Evolutionary conservation across 768 basidiomycete species (phyloP), one percentile per base, ranked within the genome.

Genomic region (Boletus pseudopeckii): DNA sequence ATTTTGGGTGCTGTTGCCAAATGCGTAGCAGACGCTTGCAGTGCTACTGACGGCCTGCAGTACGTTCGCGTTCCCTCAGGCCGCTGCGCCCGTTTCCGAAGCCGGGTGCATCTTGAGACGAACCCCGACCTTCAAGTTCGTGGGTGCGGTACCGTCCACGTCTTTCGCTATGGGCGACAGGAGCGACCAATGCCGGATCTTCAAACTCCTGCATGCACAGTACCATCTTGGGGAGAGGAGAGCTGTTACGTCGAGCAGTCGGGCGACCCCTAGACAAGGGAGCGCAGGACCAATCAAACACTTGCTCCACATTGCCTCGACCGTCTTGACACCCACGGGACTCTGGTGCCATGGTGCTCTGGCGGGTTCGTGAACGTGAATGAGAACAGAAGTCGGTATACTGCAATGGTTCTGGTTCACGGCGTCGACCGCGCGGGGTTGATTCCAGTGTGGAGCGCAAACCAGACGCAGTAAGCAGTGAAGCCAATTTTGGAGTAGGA

Each of bases 81-180:
- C 86, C 87, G 58, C 85, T 88, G 47, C 86, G 79, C 48, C 86
- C 86, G 39, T 72, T 72, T 6, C 85, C 86, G 54, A 71, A 82
- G 9, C 86, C 86, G 36, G 85, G 85, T 3, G 81, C 84, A 36
- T 75, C 71, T n/a, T 69, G 70, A 33, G 72, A 71, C 44, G 61
- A 61, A 30, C 70, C 73, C 18, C 71, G 56, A 2, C 72, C 78
- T 40, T 79, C 77, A 48, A 86, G 68, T 62, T 85, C 83, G 7
- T 81, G 76, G 8, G 72, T 74, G 50, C 80, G 74, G 52, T 79
- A 71, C 6, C 86, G 77, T 14, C 86, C 87, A 54, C 86, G 74
- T 45, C 70, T 64, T 33, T 72, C 68, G 45, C 69, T 60, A 15
- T 63, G 49, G 32, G 46, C 58, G 24, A 36, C 42, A 24, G 62